phyloP scores from a whole-genome alignment of 2,329 filamentous ascomycete species.

The Verruconis gallopava region DNA sequence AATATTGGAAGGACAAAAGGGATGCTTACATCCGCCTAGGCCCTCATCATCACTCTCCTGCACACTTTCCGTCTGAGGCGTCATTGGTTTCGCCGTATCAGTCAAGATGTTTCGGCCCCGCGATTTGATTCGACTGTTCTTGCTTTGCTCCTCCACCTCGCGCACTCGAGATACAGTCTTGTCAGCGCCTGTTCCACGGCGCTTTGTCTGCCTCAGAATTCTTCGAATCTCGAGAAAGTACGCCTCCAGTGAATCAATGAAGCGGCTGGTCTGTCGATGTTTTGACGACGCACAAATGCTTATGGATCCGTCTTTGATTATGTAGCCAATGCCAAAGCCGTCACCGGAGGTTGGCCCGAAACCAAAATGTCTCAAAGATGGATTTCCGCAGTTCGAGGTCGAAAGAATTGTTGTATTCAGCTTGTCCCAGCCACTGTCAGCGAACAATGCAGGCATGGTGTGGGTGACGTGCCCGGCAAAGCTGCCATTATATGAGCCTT shows the following conservation, averaged over 20 bases:
- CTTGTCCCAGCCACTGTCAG: constrained; percentile 83
- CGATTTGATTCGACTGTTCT: constrained; percentile 47
- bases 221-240: constrained; percentile 87
- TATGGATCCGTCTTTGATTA: constrained; percentile 89
- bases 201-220: constrained; percentile 58
- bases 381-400: constrained; percentile 98
- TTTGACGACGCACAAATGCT: constrained; percentile 88
- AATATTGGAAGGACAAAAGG: constrained; percentile 9
- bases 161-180: constrained; percentile 45
- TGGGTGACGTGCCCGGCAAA: constrained; percentile 35
- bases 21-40: constrained; percentile 72
- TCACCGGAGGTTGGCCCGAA: constrained; percentile 91
- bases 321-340: constrained; percentile 95
- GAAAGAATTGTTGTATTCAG: constrained; percentile 89
- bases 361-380: constrained; percentile 84
- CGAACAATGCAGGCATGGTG: constrained; percentile 66
- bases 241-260: constrained; percentile 76
- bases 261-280: constrained; percentile 82
- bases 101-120: constrained; percentile 60
- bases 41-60: constrained; percentile 70
- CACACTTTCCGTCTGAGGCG: constrained; percentile 53
- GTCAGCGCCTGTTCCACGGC: constrained; percentile 37
- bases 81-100: constrained; percentile 40
- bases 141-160: constrained; percentile 38
- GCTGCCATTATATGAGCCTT: constrained; percentile 35